A percentile compares a stretch with the other conserved stretches of the same genome.
Evolutionary conservation across 805 yeast genomes (phyloP).

Genomic region (Teunomyces atbi): DNA sequence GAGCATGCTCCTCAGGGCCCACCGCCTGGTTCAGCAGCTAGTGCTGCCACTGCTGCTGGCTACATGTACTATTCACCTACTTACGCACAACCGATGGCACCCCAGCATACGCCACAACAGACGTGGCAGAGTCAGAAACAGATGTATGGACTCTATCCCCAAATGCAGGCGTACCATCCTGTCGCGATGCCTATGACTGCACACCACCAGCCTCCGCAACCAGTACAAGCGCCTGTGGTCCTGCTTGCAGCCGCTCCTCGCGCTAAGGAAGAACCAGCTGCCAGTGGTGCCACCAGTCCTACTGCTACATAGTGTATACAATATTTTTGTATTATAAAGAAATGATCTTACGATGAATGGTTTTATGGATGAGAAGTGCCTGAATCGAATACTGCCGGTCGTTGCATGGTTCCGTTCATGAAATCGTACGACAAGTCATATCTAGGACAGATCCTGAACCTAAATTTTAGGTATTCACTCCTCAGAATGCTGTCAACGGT

Average conservation of each 20-base stretch:
- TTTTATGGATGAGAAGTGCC: not conserved
- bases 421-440: not conserved
- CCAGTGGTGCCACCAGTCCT: slow-evolving; percentile 4
- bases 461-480: not conserved
- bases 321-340: not conserved
- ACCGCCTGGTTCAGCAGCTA: not conserved
- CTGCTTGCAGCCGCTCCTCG: not conserved
- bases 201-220: not conserved
- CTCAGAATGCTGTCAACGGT: not conserved
- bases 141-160: slow-evolving; percentile 1
- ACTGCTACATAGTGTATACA: slow-evolving; percentile 1
- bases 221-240: not conserved
- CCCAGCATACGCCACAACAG: not conserved
- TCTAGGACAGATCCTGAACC: not conserved
- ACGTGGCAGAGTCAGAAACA: not conserved
- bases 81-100: not conserved
- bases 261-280: not conserved
- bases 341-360: not conserved
- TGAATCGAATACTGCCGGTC: not conserved
- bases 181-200: slow-evolving; percentile 1
- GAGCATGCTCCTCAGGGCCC: not conserved
- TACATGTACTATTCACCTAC: slow-evolving; percentile 1
- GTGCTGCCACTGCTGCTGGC: not conserved
- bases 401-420: not conserved
- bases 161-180: slow-evolving; percentile 3